A percentile compares a stretch with the other conserved stretches of the same genome.
phyloP scores from a whole-genome alignment of 2,329 filamentous ascomycete species.

The Fusarium haematococcum region DNA sequence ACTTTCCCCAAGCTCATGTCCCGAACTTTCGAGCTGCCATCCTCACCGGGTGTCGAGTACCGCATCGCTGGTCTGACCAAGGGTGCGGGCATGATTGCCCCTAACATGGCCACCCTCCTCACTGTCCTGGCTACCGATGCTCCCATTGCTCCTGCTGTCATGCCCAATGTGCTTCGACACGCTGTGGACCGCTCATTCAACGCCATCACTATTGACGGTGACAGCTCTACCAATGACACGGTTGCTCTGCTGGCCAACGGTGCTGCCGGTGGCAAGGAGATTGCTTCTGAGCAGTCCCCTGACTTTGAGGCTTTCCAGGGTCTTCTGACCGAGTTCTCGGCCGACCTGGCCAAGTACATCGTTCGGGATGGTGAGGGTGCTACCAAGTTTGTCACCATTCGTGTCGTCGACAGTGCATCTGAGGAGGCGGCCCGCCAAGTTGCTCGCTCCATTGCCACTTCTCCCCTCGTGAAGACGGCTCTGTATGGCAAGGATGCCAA shows the following conservation, averaged over 20 bases:
- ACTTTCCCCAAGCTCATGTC: conserved; percentile 98
- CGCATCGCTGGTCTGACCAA: conserved; percentile 95
- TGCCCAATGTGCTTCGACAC: conserved; percentile 76
- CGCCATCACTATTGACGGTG: conserved; percentile 95
- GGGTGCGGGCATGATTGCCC: conserved; percentile 98
- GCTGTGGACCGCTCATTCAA: conserved; percentile 92
- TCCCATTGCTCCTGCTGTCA: conserved; percentile 75
- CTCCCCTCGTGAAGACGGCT: conserved; percentile 95
- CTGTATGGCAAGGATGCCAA: conserved; percentile 98
- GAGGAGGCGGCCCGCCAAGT: conserved; percentile 81
- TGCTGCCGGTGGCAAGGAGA: conserved; percentile 79
- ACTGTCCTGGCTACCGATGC: conserved; percentile 94
- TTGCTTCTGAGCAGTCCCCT: conserved; percentile 63
- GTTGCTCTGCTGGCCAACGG: conserved; percentile 96
- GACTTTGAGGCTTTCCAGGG: conserved; percentile 79
- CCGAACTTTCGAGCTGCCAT: conserved; percentile 84
- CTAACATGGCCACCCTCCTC: conserved; percentile 97
- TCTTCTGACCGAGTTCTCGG: conserved; percentile 81
- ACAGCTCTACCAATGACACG: conserved; percentile 98
- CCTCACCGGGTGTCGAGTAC: conserved; percentile 80
- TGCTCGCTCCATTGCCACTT: conserved; percentile 88
- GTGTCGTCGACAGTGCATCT: conserved; percentile 78
- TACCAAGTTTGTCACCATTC: conserved; percentile 97
- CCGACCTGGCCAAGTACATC: conserved; percentile 89
- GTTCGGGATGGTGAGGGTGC: conserved; percentile 97